Conservation (phyloP, 768 basidiomycete species). For the Agaricus blazei region DNA sequence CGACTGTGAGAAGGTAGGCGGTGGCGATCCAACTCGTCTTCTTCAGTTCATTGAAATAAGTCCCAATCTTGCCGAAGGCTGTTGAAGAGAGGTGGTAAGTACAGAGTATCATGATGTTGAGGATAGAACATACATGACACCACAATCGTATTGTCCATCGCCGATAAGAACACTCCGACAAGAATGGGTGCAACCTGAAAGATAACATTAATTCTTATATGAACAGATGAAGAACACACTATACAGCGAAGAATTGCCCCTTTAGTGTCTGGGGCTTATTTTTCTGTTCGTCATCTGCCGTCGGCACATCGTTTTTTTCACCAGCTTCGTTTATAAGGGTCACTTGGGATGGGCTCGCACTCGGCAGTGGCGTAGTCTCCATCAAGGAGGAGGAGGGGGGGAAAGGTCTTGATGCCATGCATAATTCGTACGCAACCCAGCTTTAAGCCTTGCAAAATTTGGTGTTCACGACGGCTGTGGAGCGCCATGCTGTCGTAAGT, state of each 20-base stretch:
- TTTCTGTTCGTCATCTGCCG: neutral
- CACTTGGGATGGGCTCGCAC: neutral
- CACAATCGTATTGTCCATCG: slow-evolving; percentile 14
- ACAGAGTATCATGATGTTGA: neutral
- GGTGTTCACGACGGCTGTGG: neutral
- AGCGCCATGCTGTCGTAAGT: neutral
- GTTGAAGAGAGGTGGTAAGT: neutral
- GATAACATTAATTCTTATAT: neutral
- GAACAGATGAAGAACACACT: neutral
- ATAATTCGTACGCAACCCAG: neutral
- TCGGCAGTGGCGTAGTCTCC: neutral
- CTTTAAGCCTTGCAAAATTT: neutral
- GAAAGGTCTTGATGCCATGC: neutral
- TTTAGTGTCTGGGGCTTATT: neutral
- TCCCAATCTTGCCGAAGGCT: slow-evolving; percentile 52
- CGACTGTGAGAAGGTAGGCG: slow-evolving; percentile 53
- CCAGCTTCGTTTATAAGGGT: neutral
- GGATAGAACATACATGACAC: slow-evolving; percentile 10
- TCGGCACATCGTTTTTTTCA: neutral
- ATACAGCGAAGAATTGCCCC: neutral
- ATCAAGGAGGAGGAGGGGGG: neutral
- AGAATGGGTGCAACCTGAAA: slow-evolving; percentile 10
- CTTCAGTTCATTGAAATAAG: slow-evolving; percentile 55
- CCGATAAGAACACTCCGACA: slow-evolving; percentile 10
- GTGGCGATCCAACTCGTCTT: slow-evolving; percentile 67